phyloP scores from a whole-genome alignment of 805 yeast species.

The Kluyveromyces siamensis region DNA sequence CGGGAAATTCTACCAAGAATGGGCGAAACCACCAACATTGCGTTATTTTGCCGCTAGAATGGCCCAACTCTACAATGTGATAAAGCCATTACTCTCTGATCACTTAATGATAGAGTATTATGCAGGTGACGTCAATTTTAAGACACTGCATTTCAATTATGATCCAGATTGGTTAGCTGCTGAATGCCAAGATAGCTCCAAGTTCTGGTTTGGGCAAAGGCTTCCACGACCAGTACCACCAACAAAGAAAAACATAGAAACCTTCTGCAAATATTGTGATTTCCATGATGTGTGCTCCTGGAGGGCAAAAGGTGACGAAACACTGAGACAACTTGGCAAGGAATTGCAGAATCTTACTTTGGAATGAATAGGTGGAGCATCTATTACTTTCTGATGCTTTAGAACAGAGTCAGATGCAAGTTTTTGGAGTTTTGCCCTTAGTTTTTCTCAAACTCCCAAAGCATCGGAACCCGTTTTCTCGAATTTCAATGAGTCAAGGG shows the following conservation, averaged over 20 bases:
- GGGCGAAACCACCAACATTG: constrained; percentile 50
- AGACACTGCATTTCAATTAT: constrained; percentile 33
- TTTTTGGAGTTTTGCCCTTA: too few relatives aligned
- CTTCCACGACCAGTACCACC: constrained; percentile 36
- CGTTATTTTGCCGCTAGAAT: constrained; percentile 47
- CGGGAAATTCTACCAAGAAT: constrained; percentile 28
- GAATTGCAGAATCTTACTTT: constrained; percentile 4
- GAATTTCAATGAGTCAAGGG: too few relatives aligned
- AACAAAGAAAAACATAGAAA: constrained; percentile 26
- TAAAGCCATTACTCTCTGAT: constrained; percentile 29
- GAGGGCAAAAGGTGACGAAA: constrained; percentile 21
- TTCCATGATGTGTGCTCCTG: constrained; percentile 38
- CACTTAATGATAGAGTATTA: constrained; percentile 44
- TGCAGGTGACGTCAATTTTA: constrained; percentile 35
- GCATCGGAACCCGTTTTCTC: too few relatives aligned
- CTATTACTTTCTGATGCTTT: not conserved
- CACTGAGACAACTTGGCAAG: constrained; percentile 9
- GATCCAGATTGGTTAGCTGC: constrained; percentile 24
- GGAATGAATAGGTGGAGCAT: not conserved
- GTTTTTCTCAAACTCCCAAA: too few relatives aligned
- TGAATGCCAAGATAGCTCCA: constrained; percentile 29
- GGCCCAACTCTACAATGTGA: constrained; percentile 33
- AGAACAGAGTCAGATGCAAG: too few relatives aligned
- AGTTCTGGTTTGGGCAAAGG: constrained; percentile 53
- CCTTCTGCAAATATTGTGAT: constrained; percentile 47